phyloP scores from a whole-genome alignment of 129 eudicot genomes.

The Flaveria brownii region DNA sequence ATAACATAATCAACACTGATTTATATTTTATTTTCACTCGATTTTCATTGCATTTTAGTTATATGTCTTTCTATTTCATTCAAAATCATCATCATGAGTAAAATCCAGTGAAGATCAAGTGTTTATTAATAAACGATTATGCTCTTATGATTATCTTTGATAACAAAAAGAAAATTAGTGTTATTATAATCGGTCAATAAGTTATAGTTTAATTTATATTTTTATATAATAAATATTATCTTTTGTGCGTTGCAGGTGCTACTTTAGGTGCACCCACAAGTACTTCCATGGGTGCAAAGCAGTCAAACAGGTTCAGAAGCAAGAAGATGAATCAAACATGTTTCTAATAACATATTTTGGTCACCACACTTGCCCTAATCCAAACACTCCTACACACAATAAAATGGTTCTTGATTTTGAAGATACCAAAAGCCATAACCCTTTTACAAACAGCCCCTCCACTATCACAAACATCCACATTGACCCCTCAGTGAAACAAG shows the following conservation, averaged over 20 bases:
- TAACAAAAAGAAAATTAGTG: too few relatives aligned
- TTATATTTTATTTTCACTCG: too few relatives aligned
- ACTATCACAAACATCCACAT: conserved; percentile 24
- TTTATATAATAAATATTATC: background rate
- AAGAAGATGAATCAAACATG: conserved; percentile 36
- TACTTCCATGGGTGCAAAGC: conserved; percentile 58
- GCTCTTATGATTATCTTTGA: too few relatives aligned
- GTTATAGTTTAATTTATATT: too few relatives aligned
- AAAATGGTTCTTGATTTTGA: conserved; percentile 27
- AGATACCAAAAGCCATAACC: conserved; percentile 19
- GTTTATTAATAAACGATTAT: too few relatives aligned
- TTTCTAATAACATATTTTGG: conserved; percentile 62
- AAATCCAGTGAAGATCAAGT: too few relatives aligned
- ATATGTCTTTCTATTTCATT: too few relatives aligned
- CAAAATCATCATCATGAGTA: too few relatives aligned
- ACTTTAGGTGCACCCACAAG: conserved; percentile 76
- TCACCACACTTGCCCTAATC: conserved; percentile 51
- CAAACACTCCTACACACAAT: conserved; percentile 13
- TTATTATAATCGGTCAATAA: too few relatives aligned
- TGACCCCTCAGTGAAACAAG: conserved; percentile 29
- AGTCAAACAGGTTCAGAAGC: conserved; percentile 59
- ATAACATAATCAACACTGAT: too few relatives aligned
- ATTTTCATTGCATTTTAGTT: too few relatives aligned
- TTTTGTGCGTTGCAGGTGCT: conserved; percentile 46
- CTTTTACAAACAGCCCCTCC: conserved; percentile 33